Evolutionary conservation across 139 green algal genomes (phyloP).

Genomic region (Yamagishiella unicocca): DNA sequence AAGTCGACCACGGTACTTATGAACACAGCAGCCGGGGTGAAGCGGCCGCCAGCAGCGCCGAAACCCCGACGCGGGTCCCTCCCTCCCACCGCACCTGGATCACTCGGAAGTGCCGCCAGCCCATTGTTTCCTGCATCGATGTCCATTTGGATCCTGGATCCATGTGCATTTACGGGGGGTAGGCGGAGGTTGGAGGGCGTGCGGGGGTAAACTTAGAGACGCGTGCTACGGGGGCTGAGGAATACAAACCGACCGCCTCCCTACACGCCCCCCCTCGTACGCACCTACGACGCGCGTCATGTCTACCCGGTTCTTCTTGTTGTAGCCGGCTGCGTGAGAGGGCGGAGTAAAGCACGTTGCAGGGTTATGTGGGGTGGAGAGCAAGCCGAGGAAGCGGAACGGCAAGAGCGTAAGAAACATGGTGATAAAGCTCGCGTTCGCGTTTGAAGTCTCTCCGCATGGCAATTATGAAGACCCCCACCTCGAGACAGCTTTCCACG

Average conservation of each 20-base stretch:
- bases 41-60: too few relatives aligned
- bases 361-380: not conserved
- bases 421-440: too few relatives aligned
- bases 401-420: too few relatives aligned
- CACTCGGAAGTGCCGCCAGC: slow-evolving; percentile 67
- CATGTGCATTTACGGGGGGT: too few relatives aligned
- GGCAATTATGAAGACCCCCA: not conserved
- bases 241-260: not conserved
- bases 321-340: slow-evolving; percentile 48
- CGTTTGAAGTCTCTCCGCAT: too few relatives aligned
- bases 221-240: not conserved
- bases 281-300: slow-evolving; percentile 43
- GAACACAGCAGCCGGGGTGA: too few relatives aligned
- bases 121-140: slow-evolving; percentile 67
- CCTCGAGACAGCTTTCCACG: slow-evolving; percentile 1
- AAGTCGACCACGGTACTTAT: too few relatives aligned
- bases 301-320: slow-evolving; percentile 58
- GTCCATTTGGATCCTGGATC: slow-evolving; percentile 70
- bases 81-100: slow-evolving; percentile 37
- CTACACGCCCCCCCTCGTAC: not conserved
- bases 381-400: not conserved
- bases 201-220: not conserved
- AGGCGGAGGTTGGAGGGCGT: not conserved
- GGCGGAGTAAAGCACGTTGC: not conserved
- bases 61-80: not conserved